Base-by-base conservation (phyloP, 225 moss, liverwort and hornwort genomes). In the Anthoceros angustus region DNA sequence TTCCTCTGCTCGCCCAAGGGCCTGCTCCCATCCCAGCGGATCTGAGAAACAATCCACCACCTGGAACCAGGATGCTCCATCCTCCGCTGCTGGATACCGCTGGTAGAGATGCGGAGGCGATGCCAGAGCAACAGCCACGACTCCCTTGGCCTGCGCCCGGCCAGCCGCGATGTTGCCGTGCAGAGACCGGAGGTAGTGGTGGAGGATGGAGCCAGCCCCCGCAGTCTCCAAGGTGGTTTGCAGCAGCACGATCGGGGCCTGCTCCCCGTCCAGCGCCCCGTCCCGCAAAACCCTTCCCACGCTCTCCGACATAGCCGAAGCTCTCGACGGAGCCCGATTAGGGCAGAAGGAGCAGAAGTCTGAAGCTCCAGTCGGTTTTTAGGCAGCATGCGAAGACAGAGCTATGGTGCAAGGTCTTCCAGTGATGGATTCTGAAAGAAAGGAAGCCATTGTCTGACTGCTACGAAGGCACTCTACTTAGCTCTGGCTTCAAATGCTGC, bases 11-110 rank as follows among this genome's bases (percentile, higher is more conserved):
- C 65, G 65, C 72, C 67, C 62, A 41, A n/a, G 61, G 18, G 23
- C 39, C n/a, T 68, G 68, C 63, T 80, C 86, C 98, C 98, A 98
- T 11, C 92, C 98, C 16, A 98, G 77, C 24, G 87, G 98, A 76
- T 98, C 89, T 20, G 88, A 82, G 66, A 85, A 89, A 68, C 88
- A 89, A 69, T 98, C 98, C 68, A 98, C 72, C 18, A 95, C 65
- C 73, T 86, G 83, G 73, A 88, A 78, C 87, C 61, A 72, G 64
- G 21, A 39, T 72, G 68, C 75, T 77, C 61, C 62, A 62, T 9
- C 71, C 70, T 63, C 66, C 73, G 62, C 63, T 71, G 42, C 68
- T 68, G 12, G 42, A 60, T 25, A 70, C 18, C 41, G 73, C 63
- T 70, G 72, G 41, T 88, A 80, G 69, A 71, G 78, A 70, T 86